Base-by-base conservation (phyloP, 306 rosid genomes). In the Coriaria nepalensis region DNA sequence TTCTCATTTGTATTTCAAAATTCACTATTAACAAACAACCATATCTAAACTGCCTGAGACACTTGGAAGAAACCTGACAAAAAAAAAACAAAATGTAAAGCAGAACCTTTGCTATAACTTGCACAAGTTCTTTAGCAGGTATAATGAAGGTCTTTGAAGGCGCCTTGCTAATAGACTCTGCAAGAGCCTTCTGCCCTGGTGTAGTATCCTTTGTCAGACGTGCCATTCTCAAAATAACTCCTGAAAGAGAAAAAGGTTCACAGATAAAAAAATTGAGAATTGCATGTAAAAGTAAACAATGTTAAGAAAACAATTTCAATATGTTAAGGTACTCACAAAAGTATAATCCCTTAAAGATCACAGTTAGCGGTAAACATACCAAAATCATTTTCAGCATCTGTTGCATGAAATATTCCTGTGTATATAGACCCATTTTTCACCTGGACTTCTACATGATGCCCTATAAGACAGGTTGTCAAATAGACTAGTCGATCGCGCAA, bases 401-500 rank as follows among this genome's bases (percentile, higher is more conserved):
- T 70, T 49, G 90, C 79, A 71, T 90, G 92, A 73, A 84, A 90
- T 68, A 90, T 75, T 70, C 97, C 97, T 59, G 86, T 72, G 78
- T 81, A 90, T 49, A 74, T 55, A 62, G 84, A 78, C 66, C 97
- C 97, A 71, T 75, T 78, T 73, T 81, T 81, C 69, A 84, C 82
- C 76, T 79, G 97, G 61, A 77, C 97, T 49, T 90, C 92, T 62
- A 90, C 97, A 13, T 81, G 86, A n/a, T 84, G 84, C 60, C 97
- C 97, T 76, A 90, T 64, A 60, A 79, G 73, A 68, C 84, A 78
- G 40, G 93, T 55, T 35, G 79, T 68, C 60, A 84, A 45, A 72
- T 72, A 77, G 13, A 81, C 82, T 48, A 90, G 54, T 60, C 92
- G 84, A 60, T 90, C 98, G 43, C 52, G 77, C 5, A 94, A 77